Evolutionary conservation across 495 filamentous ascomycete species (phyloP), one percentile per base, ranked within the genome.

Genomic region (Aspergillus kassunensis): DNA sequence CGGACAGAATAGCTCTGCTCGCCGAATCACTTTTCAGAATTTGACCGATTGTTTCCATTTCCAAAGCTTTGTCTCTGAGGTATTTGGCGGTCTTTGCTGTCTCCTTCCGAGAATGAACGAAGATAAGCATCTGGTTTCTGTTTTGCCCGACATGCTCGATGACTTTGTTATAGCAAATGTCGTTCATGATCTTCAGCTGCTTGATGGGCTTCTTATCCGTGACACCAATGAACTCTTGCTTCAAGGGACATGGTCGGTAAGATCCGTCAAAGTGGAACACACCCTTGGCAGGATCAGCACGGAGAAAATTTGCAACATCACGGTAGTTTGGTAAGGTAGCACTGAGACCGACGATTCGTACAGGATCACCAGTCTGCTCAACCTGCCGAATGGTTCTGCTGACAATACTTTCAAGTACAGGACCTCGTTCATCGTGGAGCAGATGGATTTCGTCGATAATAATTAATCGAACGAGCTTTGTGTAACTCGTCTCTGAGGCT

Each of bases 161-260:
- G 16, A 97, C 91, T 65, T 99, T 99, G 39, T 84, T 95, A 66
- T 99, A 97, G 44, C 89, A 95, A 31, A 99, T 90, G 60, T 99
- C 93, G 55, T 99, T 99, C 93, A 99, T 99, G 0, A 87, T 95
- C 79, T 97, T 96, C 42, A 99, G 76, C 70, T 99, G 93, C 71
- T 97, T 99, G 74, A 97, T 99, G 15, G 93, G 88, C 60, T 99
- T 99, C 71, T 91, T 95, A 54, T 99, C 93, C 0, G 90, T 96
- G 27, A 99, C 86, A 44, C 95, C 93, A 63, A 99, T 92, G 69
- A 97, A 99, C 67, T 99, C 93, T 62, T 99, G 93, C 57, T 84
- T 87, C 52, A 99, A 65, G 2, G 93, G 93, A 63, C 95, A 97
- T 44, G 93, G 93, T 41, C 93, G 78, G 71, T 82, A 99, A 9